Evolutionary conservation across 768 basidiomycete genomes (phyloP), one percentile per base, ranked within the genome.

Genomic region (Kwoniella mangroviensis): DNA sequence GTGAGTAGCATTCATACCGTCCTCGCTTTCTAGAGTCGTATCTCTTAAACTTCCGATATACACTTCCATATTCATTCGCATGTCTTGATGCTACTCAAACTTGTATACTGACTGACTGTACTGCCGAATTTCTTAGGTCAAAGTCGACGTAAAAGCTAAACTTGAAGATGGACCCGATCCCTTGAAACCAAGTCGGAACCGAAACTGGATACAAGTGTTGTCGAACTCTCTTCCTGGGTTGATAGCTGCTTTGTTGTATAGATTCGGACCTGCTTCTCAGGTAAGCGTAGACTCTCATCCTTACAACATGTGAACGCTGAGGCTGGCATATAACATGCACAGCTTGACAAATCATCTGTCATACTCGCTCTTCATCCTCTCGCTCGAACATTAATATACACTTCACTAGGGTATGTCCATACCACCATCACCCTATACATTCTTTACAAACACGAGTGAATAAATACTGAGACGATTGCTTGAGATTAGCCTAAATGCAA

Each of bases 131-230:
- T 34, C 34, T 34, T 70, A 84, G 83, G 78, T 83, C 69, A 66
- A 94, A 90, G 83, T 79, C 0, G 85, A 87, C 61, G 85, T 86
- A 63, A 98, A 97, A 81, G 87, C 88, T 3, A 84, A 85, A 70
- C 86, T 94, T 45, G 81, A 83, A 81, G 91, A 91, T 52, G 92
- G 91, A 0, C 89, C 91, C 76, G 87, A 79, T 69, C 72, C 79
- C 1, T 62, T 67, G 2, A 77, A 90, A 59, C 88, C 88, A 63
- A 86, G 86, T 13, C 94, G 93, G 0, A 89, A 93, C 79, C 86
- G 94, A 54, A 87, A 85, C 40, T 91, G 89, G 17, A 88, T 88
- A 85, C 94, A 96, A 83, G 94, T 94, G 43, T 82, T 95, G 11
- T 90, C 89, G 84, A 95, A 94, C 80, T 91, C 91, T 43, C 85